Base-by-base conservation (phyloP, 768 basidiomycete genomes). In the Rhizopogon salebrosus region DNA sequence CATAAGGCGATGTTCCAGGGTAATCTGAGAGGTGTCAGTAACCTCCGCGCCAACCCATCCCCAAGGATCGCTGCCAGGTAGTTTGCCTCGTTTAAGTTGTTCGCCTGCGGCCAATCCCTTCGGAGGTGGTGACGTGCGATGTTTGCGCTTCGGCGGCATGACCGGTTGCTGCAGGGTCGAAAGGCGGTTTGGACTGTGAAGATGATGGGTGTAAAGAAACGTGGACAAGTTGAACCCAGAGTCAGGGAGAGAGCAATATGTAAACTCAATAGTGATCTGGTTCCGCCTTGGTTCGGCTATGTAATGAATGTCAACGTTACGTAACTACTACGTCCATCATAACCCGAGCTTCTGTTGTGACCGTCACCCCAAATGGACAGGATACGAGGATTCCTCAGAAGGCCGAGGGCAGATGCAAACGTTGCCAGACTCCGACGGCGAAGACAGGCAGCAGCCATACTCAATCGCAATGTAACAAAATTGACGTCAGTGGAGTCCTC, bases 41-140 rank as follows among this genome's bases (percentile, higher is more conserved):
- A 83, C 84, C 60, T 86, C 83, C 40, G 83, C 78, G 46, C 79
- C 83, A 48, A 91, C 85, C 92, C 92, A 95, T 46, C 77, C 78
- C 92, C 92, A 93, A n/a, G 79, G 70, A 38, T 69, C 68, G 38
- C 70, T 69, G 24, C 72, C 70, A n/a, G 76, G 68, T 14, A 82
- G 73, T 50, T 75, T 76, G 53, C 74, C 70, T 48, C 83, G 79
- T 59, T 83, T 84, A 59, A 88, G 75, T 22, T 74, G 73, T 70
- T 87, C 80, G 20, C 84, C 86, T 26, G 84, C 73, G 42, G 72
- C 68, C 35, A 85, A 75, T 22, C 84, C 87, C 59, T 77, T 78
- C 13, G 68, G 57, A 23, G 69, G 40, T 4, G 76, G 68, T 16
- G 77, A 76, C 52, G 67, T 62, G 66, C 75, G 82, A 62, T 79